Percentiles rank a stretch among this genome's conserved stretches.
Evolutionary conservation across 495 filamentous ascomycete species (phyloP).

Genomic region (Thermothielavioides terrestris): DNA sequence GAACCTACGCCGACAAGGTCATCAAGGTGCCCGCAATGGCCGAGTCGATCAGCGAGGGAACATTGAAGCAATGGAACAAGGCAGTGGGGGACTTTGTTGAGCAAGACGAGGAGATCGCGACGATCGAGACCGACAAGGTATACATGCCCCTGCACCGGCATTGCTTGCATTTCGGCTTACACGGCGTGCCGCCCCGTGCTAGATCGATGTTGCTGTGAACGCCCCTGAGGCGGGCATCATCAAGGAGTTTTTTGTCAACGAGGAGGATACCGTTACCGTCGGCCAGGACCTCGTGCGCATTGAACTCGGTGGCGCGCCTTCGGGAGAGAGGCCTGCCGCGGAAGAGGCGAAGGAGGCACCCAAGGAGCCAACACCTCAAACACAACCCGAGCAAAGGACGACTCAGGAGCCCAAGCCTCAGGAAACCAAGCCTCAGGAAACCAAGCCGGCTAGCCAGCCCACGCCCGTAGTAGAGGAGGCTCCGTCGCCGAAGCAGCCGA

Average conservation of each 20-base stretch:
- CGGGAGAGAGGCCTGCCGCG: constrained; percentile 41
- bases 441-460: constrained; percentile 28
- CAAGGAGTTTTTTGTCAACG: constrained; percentile 84
- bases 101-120: constrained; percentile 95
- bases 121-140: constrained; percentile 99
- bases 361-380: constrained; percentile 46
- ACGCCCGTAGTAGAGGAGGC: constrained; percentile 20
- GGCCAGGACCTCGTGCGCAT: constrained; percentile 84
- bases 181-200: constrained; percentile 4
- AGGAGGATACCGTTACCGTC: constrained; percentile 93
- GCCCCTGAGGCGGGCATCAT: constrained; percentile 85
- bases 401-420: constrained; percentile 33
- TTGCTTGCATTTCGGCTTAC: not conserved
- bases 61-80: constrained; percentile 92
- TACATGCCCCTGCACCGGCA: constrained; percentile 7
- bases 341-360: constrained; percentile 52
- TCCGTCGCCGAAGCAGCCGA: constrained; percentile 34
- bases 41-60: constrained; percentile 97
- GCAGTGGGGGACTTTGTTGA: constrained; percentile 91
- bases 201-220: constrained; percentile 96
- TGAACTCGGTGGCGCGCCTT: constrained; percentile 62
- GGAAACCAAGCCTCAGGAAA: constrained; percentile 24
- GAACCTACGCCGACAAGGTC: constrained; percentile 61
- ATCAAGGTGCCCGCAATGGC: constrained; percentile 98
- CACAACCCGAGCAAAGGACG: constrained; percentile 48